phyloP scores from a whole-genome alignment of 1,139 yeast genomes.

The Yamadazyma spencermartinsiae region DNA sequence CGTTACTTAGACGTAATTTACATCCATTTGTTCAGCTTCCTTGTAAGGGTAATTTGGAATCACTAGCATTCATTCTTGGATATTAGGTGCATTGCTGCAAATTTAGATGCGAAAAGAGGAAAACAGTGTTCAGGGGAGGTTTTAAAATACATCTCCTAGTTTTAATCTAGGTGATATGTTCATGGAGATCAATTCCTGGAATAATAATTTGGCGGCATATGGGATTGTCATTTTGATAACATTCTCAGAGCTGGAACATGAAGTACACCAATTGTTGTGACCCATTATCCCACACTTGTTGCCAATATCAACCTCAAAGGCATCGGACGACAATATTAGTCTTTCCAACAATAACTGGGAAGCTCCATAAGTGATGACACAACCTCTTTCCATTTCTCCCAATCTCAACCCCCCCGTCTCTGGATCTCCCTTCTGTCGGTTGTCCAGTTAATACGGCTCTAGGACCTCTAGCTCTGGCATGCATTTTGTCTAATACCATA shows the following conservation, averaged over 20 bases:
- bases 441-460: conserved; percentile 97
- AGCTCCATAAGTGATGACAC: conserved; percentile 99
- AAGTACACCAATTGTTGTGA: conserved; percentile 94
- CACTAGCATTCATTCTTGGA: no score
- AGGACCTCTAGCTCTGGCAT: conserved; percentile 99
- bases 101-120: no score
- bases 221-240: conserved; percentile 96
- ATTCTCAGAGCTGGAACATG: conserved; percentile 85
- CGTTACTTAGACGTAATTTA: no score
- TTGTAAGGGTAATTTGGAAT: no score
- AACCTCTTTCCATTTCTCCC: conserved; percentile 99
- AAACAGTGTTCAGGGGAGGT: no score
- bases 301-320: conserved; percentile 95
- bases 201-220: conserved; percentile 91
- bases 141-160: conserved; percentile 78
- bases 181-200: conserved; percentile 96
- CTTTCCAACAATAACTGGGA: conserved; percentile 91
- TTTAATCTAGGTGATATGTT: conserved; percentile 95
- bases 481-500: conserved; percentile 99
- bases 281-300: conserved; percentile 98
- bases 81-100: no score
- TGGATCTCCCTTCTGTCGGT: conserved; percentile 98
- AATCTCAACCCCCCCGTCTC: conserved; percentile 99
- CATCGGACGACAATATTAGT: conserved; percentile 95
- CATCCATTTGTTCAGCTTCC: no score